These are phyloP conservation scores for Kodamaea anthophila DNA, from an alignment of 1,139 yeast species.

Conservation along the genomic window DNA sequence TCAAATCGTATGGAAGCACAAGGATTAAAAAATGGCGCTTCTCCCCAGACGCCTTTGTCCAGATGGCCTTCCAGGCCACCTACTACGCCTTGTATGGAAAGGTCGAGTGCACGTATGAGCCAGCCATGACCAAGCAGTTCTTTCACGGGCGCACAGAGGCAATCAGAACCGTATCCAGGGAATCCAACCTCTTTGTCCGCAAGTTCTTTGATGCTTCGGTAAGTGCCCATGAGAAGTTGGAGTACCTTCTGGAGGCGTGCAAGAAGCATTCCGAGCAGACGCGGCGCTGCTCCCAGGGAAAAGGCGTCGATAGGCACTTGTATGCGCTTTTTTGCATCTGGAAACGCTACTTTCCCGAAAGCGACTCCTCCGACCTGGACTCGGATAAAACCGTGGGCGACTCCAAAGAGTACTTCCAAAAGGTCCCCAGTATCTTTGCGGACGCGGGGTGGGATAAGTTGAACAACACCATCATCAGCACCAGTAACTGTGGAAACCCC, in stretches of 20 bases:
- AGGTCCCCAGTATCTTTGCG: conserved; percentile 50
- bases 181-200: conserved; percentile 76
- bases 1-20: conserved; percentile 68
- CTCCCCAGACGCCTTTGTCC: conserved; percentile 92
- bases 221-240: conserved; percentile 55
- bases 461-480: conserved; percentile 46
- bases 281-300: conserved; percentile 62
- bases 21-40: conserved; percentile 79
- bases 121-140: conserved; percentile 88
- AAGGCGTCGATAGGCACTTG: conserved; percentile 86
- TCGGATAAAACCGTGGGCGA: conserved; percentile 17
- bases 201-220: conserved; percentile 71
- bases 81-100: conserved; percentile 89
- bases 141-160: conserved; percentile 93
- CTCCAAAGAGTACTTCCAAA: conserved; percentile 16
- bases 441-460: conserved; percentile 67
- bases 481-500: conserved; percentile 65
- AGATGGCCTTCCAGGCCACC: conserved; percentile 91
- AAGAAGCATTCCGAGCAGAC: conserved; percentile 63
- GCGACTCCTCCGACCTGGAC: conserved; percentile 10
- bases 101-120: conserved; percentile 91
- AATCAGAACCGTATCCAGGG: conserved; percentile 73
- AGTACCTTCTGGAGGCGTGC: conserved; percentile 63
- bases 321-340: conserved; percentile 85
- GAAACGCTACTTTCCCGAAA: conserved; percentile 57